Evolutionary conservation across 2,329 filamentous ascomycete species (phyloP).

Genomic region (Raffaelea ambrosiae): DNA sequence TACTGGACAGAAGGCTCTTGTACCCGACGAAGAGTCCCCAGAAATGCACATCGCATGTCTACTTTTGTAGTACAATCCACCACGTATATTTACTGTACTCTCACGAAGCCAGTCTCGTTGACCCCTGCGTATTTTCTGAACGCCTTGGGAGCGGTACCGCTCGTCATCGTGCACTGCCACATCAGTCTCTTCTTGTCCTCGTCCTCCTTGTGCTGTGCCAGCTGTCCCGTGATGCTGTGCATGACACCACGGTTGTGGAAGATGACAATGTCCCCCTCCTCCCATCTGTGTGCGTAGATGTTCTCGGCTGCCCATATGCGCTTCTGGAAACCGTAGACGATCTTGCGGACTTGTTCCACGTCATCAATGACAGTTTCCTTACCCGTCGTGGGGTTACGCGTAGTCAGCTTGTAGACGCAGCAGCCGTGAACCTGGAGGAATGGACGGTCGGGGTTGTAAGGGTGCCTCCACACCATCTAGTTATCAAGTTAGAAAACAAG

Average conservation of each 20-base stretch:
- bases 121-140: slow-evolving; percentile 7
- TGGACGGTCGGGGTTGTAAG: slow-evolving; percentile 33
- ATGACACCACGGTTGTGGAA: slow-evolving; percentile 72
- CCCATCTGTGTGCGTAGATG: slow-evolving; percentile 70
- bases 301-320: slow-evolving; percentile 38
- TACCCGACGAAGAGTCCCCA: too few relatives aligned
- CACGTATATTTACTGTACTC: too few relatives aligned
- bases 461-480: slow-evolving; percentile 74
- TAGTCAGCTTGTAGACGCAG: slow-evolving; percentile 10
- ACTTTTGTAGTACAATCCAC: too few relatives aligned
- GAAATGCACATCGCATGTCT: too few relatives aligned
- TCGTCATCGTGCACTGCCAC: slow-evolving; percentile 62
- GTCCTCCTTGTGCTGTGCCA: slow-evolving; percentile 29
- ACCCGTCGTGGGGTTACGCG: slow-evolving; percentile 6
- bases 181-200: slow-evolving; percentile 67
- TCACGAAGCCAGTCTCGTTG: slow-evolving; percentile 11
- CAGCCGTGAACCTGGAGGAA: slow-evolving; percentile 11
- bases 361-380: slow-evolving; percentile 6
- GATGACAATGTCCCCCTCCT: slow-evolving; percentile 65
- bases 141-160: slow-evolving; percentile 9
- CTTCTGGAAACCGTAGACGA: slow-evolving; percentile 8
- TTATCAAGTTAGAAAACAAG: too few relatives aligned
- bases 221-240: slow-evolving; percentile 68
- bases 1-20: too few relatives aligned
- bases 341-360: slow-evolving; percentile 11